Conservation (phyloP, 305 asterid genomes). For the Ruellia speciosa region DNA sequence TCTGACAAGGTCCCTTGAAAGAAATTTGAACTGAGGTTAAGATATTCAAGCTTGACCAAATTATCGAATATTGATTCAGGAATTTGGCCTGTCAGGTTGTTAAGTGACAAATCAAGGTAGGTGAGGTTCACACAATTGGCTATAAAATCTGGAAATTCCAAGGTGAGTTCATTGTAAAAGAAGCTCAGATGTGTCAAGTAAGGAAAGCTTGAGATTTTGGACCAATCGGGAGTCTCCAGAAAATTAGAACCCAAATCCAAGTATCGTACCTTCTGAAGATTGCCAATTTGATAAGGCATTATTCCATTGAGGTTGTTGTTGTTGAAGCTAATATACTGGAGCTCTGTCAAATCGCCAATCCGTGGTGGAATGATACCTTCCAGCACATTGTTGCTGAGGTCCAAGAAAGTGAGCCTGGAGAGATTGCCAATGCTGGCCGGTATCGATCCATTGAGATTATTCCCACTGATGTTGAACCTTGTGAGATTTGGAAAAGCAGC, state of each 20-base stretch:
- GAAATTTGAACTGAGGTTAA: conserved; percentile 29
- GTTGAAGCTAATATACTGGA: conserved; percentile 29
- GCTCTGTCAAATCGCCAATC: conserved; percentile 32
- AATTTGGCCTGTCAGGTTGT: conserved; percentile 30
- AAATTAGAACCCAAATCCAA: conserved; percentile 42
- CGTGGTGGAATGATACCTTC: conserved; percentile 32
- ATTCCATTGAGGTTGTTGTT: conserved; percentile 34
- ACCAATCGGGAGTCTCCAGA: conserved; percentile 45
- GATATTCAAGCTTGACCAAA: conserved; percentile 30
- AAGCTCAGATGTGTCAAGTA: conserved; percentile 29
- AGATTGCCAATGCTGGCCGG: conserved; percentile 45
- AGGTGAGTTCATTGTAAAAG: conserved; percentile 25
- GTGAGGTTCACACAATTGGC: conserved; percentile 30
- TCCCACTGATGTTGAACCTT: conserved; percentile 33
- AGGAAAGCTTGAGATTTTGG: conserved; percentile 31
- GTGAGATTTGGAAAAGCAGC: conserved; percentile 34
- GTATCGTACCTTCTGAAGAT: conserved; percentile 30
- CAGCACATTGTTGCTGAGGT: conserved; percentile 38
- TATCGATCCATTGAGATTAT: conserved; percentile 44
- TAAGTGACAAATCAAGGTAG: conserved; percentile 34
- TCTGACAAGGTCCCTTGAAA: conserved; percentile 32
- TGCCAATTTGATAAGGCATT: conserved; percentile 38
- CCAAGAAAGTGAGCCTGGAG: conserved; percentile 33
- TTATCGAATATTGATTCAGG: conserved; percentile 32
- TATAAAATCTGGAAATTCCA: conserved; percentile 38